Conservation (phyloP, 495 filamentous ascomycete species). For the Penicillium dipodomyicola region DNA sequence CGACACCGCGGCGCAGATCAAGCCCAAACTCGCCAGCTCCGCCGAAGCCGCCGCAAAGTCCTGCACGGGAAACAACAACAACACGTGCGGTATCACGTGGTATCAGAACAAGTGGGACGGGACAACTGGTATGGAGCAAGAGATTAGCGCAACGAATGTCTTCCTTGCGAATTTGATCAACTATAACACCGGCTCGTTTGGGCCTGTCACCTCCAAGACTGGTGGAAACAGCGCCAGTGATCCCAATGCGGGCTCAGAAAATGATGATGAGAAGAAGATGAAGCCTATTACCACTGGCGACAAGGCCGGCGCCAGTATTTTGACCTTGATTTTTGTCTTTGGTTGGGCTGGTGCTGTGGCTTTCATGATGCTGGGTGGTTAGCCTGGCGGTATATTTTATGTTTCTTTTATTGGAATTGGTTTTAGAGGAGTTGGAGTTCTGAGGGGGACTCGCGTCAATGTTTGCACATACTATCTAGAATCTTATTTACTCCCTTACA, state of each 20-base stretch:
- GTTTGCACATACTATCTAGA: not conserved
- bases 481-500: not conserved
- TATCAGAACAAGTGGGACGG: constrained; percentile 60
- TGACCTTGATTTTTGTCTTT: constrained; percentile 54
- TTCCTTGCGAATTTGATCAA: constrained; percentile 36
- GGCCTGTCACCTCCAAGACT: constrained; percentile 24
- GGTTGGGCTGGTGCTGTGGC: constrained; percentile 28
- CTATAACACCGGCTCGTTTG: constrained; percentile 21
- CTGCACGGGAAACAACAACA: constrained; percentile 59
- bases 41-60: constrained; percentile 65
- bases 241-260: constrained; percentile 31
- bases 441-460: not conserved
- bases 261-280: constrained; percentile 8
- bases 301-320: constrained; percentile 59
- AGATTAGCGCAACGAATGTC: constrained; percentile 54
- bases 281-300: constrained; percentile 52
- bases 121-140: constrained; percentile 53
- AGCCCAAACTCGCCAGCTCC: constrained; percentile 60
- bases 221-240: constrained; percentile 26
- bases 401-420: not conserved
- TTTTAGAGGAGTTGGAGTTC: constrained; percentile 3
- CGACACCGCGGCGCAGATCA: constrained; percentile 59
- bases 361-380: constrained; percentile 18
- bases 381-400: not conserved
- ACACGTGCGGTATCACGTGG: constrained; percentile 74